These are phyloP conservation scores for Naganishia kalamii DNA, from an alignment of 768 basidiomycete genomes.

Conservation along the genomic window DNA sequence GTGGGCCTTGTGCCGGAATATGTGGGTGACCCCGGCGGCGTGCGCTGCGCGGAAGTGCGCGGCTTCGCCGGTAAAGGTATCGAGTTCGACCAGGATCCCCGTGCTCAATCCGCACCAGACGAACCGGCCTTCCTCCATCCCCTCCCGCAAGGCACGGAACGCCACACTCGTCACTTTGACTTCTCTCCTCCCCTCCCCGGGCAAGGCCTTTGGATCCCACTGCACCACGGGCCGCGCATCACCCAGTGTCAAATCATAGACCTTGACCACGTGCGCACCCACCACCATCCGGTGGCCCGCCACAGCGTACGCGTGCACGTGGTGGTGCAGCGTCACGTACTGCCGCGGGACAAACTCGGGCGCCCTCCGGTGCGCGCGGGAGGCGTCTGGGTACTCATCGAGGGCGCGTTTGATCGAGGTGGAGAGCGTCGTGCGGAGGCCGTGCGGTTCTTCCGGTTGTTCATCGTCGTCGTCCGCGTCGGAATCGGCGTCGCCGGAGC, in stretches of 20 bases:
- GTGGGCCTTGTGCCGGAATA: conserved; percentile 60
- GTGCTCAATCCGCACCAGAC: conserved; percentile 89
- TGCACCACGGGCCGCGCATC: conserved; percentile 29
- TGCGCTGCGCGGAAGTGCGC: conserved; percentile 61
- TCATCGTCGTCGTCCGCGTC: conserved; percentile 42
- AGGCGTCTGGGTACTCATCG: conserved; percentile 50
- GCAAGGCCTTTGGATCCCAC: conserved; percentile 65
- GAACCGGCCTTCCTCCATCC: conserved; percentile 54
- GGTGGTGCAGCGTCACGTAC: conserved; percentile 28
- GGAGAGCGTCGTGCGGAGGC: conserved; percentile 16
- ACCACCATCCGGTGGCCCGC: conserved; percentile 45
- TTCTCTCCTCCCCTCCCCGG: too few species aligned
- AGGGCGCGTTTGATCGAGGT: conserved; percentile 29
- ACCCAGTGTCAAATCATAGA: conserved; percentile 44
- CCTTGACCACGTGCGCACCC: conserved; percentile 41
- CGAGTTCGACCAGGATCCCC: conserved; percentile 76
- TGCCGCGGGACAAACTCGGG: conserved; percentile 45
- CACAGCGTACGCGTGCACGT: conserved; percentile 44
- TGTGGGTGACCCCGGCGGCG: conserved; percentile 59
- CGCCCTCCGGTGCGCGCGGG: conserved; percentile 48
- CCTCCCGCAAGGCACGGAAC: conserved; percentile 56
- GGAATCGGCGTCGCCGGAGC: conserved; percentile 27
- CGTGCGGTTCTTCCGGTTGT: conserved; percentile 23
- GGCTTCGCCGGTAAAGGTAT: conserved; percentile 59
- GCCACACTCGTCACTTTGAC: too few species aligned